phyloP scores from a whole-genome alignment of 2,329 filamentous ascomycete genomes.

The Metarhizium humberi region DNA sequence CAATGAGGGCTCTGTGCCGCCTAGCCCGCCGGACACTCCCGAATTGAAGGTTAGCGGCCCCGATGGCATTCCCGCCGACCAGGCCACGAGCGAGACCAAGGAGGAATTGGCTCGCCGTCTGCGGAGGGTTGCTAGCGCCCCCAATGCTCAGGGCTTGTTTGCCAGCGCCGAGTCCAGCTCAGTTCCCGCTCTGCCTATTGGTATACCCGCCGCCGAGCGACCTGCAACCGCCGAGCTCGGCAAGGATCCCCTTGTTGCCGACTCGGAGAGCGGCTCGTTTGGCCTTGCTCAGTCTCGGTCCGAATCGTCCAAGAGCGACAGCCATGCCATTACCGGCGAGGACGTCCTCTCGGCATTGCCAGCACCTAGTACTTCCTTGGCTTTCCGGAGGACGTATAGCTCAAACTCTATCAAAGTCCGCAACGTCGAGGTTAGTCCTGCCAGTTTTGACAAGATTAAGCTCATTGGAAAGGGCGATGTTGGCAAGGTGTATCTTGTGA shows the following conservation, averaged over 20 bases:
- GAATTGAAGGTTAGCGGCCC: slow-evolving; percentile 64
- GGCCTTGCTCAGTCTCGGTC: slow-evolving; percentile 18
- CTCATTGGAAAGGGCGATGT: slow-evolving; percentile 98
- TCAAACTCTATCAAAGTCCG: slow-evolving; percentile 98
- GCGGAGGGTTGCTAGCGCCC: slow-evolving; percentile 87
- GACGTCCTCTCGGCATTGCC: slow-evolving; percentile 54
- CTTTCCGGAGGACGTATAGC: slow-evolving; percentile 92
- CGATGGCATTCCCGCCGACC: slow-evolving; percentile 52
- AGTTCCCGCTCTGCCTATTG: slow-evolving; percentile 24
- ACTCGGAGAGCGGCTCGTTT: slow-evolving; percentile 34
- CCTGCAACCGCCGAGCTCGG: slow-evolving; percentile 79
- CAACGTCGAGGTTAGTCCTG: slow-evolving; percentile 89
- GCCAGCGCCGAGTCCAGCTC: slow-evolving; percentile 27
- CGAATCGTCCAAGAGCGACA: slow-evolving; percentile 20
- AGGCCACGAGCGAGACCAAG: slow-evolving; percentile 71
- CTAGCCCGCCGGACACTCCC: slow-evolving; percentile 86
- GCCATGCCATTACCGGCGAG: slow-evolving; percentile 32
- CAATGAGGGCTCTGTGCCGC: slow-evolving; percentile 86
- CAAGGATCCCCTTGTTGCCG: slow-evolving; percentile 62
- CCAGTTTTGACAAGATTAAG: slow-evolving; percentile 99
- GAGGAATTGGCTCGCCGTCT: slow-evolving; percentile 91
- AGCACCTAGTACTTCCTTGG: slow-evolving; percentile 55
- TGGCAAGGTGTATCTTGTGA: slow-evolving; percentile 93
- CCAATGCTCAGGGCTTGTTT: slow-evolving; percentile 93
- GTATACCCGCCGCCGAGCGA: slow-evolving; percentile 36